These are phyloP conservation scores for Chrysosporium queenslandicum DNA, from an alignment of 2,329 filamentous ascomycete genomes.

Conservation along the genomic window DNA sequence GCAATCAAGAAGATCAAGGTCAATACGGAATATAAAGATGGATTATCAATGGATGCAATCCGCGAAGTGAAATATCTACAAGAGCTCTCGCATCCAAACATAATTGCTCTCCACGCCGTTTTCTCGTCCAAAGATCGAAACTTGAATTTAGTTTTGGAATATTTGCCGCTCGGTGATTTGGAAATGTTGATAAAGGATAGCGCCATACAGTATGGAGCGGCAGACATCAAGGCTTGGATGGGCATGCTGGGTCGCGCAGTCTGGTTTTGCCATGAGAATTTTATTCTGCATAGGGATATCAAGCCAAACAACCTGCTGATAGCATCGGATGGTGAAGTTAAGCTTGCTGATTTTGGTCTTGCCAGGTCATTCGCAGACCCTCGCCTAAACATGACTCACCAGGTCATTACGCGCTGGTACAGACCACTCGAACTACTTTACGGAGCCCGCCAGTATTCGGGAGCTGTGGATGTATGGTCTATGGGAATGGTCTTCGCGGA, in stretches of 20 bases:
- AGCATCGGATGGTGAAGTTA: conserved; percentile 82
- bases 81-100: conserved; percentile 88
- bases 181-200: conserved; percentile 88
- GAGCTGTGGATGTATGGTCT: conserved; percentile 88
- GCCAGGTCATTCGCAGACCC: conserved; percentile 84
- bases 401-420: conserved; percentile 97
- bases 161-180: conserved; percentile 83
- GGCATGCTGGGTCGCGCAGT: conserved; percentile 88
- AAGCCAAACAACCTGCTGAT: conserved; percentile 98
- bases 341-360: conserved; percentile 95
- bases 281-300: conserved; percentile 91
- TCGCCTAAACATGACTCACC: conserved; percentile 76
- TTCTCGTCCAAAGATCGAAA: conserved; percentile 97
- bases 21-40: conserved; percentile 61
- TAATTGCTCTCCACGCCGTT: conserved; percentile 83
- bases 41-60: conserved; percentile 86
- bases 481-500: conserved; percentile 90
- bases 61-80: conserved; percentile 93
- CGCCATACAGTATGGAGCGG: conserved; percentile 69
- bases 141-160: conserved; percentile 90
- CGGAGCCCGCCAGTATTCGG: conserved; percentile 77
- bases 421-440: conserved; percentile 88
- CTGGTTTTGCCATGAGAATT: conserved; percentile 95
- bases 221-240: conserved; percentile 98
- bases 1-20: conserved; percentile 53